Evolutionary conservation across 768 basidiomycete genomes (phyloP).

Genomic region (Ramaria sp.): DNA sequence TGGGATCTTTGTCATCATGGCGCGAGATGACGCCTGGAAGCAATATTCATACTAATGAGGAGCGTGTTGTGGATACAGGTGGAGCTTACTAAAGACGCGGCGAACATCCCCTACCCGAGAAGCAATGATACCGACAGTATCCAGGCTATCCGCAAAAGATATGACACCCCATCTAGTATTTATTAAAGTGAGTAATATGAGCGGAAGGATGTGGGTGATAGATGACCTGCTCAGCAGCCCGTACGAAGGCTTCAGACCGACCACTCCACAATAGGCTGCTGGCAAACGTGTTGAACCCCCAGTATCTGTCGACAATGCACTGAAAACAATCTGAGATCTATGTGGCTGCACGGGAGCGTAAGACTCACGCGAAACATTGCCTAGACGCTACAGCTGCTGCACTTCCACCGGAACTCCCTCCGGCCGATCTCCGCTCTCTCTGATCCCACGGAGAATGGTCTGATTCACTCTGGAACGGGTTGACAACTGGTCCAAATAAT

Average conservation of each 20-base stretch:
- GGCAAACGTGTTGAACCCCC: constrained; percentile 91
- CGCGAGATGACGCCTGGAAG: constrained; percentile 23
- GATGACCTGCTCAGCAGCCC: constrained; percentile 76
- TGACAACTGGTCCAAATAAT: constrained; percentile 65
- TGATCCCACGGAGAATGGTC: background rate
- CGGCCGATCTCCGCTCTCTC: constrained; percentile 52
- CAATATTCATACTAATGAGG: background rate
- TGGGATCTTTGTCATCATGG: constrained; percentile 61
- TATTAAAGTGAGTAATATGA: background rate
- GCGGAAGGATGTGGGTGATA: background rate
- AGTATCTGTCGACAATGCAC: constrained; percentile 89
- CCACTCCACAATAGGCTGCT: constrained; percentile 86
- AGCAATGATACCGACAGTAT: constrained; percentile 83
- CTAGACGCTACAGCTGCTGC: constrained; percentile 86
- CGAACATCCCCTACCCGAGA: constrained; percentile 37
- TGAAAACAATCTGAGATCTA: constrained; percentile 20
- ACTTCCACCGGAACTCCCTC: constrained; percentile 92
- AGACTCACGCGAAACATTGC: constrained; percentile 71
- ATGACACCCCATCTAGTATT: constrained; percentile 72
- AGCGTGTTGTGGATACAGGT: background rate
- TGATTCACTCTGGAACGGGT: constrained; percentile 43
- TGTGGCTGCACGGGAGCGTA: background rate
- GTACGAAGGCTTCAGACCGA: constrained; percentile 92
- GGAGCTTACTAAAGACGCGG: constrained; percentile 51
- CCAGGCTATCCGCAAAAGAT: constrained; percentile 89